phyloP scores from a whole-genome alignment of 305 asterid species.

The Ajuga reptans region DNA sequence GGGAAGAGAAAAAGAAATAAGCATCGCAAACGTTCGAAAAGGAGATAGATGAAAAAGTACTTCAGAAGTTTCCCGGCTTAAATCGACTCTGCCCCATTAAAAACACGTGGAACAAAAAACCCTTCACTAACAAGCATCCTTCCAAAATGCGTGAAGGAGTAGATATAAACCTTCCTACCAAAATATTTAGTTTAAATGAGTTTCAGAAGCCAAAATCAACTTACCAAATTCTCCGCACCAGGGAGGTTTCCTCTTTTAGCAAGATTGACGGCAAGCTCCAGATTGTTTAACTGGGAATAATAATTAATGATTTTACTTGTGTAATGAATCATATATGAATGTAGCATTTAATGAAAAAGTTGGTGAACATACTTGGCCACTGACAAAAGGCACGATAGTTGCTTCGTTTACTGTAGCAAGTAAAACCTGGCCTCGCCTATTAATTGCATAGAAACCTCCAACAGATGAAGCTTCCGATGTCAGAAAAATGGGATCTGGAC shows the following conservation, averaged over 20 bases:
- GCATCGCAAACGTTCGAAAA: background rate
- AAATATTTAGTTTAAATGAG: too few species aligned
- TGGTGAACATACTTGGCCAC: constrained; percentile 72
- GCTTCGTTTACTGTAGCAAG: constrained; percentile 95
- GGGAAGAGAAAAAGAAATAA: background rate
- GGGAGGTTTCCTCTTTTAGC: constrained; percentile 99
- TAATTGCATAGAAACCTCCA: constrained; percentile 96
- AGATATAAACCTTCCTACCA: too few species aligned
- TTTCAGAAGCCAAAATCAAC: constrained; percentile 27
- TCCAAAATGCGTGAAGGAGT: background rate
- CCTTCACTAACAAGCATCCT: constrained; percentile 14
- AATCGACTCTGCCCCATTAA: background rate
- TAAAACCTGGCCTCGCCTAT: constrained; percentile 94
- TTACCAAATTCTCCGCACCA: constrained; percentile 95
- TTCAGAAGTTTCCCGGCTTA: constrained; percentile 5
- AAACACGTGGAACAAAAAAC: constrained; percentile 14
- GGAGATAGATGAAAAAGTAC: background rate
- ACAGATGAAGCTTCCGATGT: constrained; percentile 89
- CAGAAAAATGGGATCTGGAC: constrained; percentile 98
- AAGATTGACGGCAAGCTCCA: constrained; percentile 98
- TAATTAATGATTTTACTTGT: constrained; percentile 8
- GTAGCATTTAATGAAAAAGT: constrained; percentile 7
- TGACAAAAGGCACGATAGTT: constrained; percentile 83
- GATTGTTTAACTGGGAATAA: constrained; percentile 72
- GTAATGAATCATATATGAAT: background rate